phyloP scores from a whole-genome alignment of 2,329 filamentous ascomycete species.

The Lasiodiplodia theobromae region DNA sequence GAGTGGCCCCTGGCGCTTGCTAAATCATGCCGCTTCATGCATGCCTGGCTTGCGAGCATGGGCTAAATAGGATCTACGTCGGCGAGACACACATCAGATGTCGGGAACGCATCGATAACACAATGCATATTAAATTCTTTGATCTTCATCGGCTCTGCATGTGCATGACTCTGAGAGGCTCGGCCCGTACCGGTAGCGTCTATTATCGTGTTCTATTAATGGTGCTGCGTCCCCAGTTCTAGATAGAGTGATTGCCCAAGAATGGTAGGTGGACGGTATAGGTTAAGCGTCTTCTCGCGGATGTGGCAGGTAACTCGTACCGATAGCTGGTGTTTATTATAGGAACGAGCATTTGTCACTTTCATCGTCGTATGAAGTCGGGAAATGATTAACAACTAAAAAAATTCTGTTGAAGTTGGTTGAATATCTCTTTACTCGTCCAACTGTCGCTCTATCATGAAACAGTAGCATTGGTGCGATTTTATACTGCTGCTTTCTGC shows the following conservation, averaged over 20 bases:
- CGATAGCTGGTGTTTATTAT: too few species aligned
- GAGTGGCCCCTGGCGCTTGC: background rate
- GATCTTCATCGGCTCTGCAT: background rate
- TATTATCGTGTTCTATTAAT: too few species aligned
- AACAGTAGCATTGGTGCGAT: too few species aligned
- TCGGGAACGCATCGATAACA: constrained; percentile 25
- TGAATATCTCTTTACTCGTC: too few species aligned
- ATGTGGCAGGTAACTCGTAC: background rate
- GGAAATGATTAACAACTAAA: too few species aligned
- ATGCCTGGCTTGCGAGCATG: background rate
- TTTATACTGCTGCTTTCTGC: too few species aligned
- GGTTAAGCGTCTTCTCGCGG: background rate
- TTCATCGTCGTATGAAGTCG: too few species aligned
- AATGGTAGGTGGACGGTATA: background rate
- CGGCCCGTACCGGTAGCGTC: too few species aligned
- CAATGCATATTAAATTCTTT: background rate
- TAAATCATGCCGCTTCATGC: background rate
- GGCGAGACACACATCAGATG: constrained; percentile 16
- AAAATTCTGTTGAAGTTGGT: too few species aligned
- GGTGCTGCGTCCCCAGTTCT: too few species aligned
- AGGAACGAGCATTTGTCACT: too few species aligned
- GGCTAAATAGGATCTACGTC: constrained; percentile 2
- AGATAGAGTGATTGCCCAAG: background rate
- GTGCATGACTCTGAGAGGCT: background rate
- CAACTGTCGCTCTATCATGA: too few species aligned